These are phyloP conservation scores for Thelonectria discophora DNA, from an alignment of 2,329 filamentous ascomycete genomes.

Conservation along the genomic window DNA sequence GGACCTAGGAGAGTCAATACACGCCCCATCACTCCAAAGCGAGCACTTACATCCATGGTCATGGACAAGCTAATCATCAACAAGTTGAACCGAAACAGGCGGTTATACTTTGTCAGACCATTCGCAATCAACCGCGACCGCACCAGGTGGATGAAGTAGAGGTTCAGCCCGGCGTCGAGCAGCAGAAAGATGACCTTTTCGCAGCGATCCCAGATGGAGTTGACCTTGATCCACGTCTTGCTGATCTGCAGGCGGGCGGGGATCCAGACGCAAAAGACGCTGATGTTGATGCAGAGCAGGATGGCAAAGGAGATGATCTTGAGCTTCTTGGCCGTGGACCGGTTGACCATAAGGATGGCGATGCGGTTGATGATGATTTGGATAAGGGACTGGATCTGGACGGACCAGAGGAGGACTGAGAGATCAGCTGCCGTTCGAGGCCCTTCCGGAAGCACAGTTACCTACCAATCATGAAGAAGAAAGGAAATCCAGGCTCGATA, in stretches of 20 bases:
- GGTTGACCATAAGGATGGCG: conserved; percentile 56
- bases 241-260: conserved; percentile 58
- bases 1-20: conserved; percentile 31
- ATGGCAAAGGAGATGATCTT: conserved; percentile 55
- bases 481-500: conserved; percentile 37
- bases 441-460: accelerated
- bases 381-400: conserved; percentile 60
- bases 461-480: conserved; percentile 39
- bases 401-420: conserved; percentile 47
- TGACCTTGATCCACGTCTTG: conserved; percentile 53
- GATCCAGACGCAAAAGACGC: conserved; percentile 64
- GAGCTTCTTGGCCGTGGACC: conserved; percentile 48
- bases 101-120: conserved; percentile 59
- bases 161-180: conserved; percentile 59
- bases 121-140: conserved; percentile 55
- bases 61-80: conserved; percentile 45
- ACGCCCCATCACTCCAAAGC: accelerated
- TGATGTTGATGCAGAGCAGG: conserved; percentile 60
- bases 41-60: conserved; percentile 39
- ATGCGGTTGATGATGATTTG: conserved; percentile 67
- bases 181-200: conserved; percentile 62
- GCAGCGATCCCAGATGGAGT: conserved; percentile 61
- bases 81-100: conserved; percentile 51
- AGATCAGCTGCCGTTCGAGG: not conserved
- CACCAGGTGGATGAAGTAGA: conserved; percentile 61